Evolutionary conservation across 2,329 filamentous ascomycete genomes (phyloP).

Genomic region (Zarea fungicola): DNA sequence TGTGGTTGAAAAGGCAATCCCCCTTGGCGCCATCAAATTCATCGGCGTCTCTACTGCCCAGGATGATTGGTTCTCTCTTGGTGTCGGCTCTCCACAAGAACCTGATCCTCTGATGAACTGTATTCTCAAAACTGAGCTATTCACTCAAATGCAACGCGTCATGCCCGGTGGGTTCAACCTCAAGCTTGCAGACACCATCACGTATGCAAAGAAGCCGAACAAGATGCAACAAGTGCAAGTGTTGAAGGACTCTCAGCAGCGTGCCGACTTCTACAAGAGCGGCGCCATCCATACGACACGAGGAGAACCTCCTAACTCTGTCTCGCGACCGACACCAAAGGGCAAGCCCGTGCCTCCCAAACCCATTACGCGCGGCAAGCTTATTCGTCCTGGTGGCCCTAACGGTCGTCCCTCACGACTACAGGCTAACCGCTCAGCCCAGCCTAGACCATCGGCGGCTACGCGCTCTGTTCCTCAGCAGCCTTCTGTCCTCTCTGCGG

Average conservation of each 20-base stretch:
- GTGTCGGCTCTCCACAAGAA: conserved; percentile 84
- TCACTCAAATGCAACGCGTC: conserved; percentile 79
- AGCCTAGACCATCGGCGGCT: conserved; percentile 37
- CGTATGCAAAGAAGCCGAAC: conserved; percentile 96
- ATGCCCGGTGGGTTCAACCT: conserved; percentile 78
- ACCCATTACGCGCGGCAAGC: conserved; percentile 87
- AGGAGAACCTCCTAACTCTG: conserved; percentile 77
- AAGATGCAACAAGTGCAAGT: conserved; percentile 88
- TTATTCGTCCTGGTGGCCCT: conserved; percentile 87
- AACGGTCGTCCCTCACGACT: conserved; percentile 73
- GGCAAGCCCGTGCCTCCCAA: conserved; percentile 80
- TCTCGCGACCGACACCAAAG: conserved; percentile 79
- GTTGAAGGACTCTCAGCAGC: conserved; percentile 74
- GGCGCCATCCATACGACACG: conserved; percentile 79
- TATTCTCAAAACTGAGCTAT: conserved; percentile 93
- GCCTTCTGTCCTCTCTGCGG: conserved; percentile 26
- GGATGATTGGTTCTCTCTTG: conserved; percentile 96
- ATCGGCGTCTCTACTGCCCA: conserved; percentile 74
- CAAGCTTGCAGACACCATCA: conserved; percentile 77
- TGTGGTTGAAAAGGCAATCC: conserved; percentile 72
- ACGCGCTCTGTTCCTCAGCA: conserved; percentile 29
- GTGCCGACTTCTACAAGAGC: conserved; percentile 89
- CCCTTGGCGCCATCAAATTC: conserved; percentile 83
- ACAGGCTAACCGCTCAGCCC: conserved; percentile 43
- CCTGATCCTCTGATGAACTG: conserved; percentile 91